These are phyloP conservation scores for Pyrenopolyporus hunteri DNA, from an alignment of 495 filamentous ascomycete genomes.

Conservation along the genomic window DNA sequence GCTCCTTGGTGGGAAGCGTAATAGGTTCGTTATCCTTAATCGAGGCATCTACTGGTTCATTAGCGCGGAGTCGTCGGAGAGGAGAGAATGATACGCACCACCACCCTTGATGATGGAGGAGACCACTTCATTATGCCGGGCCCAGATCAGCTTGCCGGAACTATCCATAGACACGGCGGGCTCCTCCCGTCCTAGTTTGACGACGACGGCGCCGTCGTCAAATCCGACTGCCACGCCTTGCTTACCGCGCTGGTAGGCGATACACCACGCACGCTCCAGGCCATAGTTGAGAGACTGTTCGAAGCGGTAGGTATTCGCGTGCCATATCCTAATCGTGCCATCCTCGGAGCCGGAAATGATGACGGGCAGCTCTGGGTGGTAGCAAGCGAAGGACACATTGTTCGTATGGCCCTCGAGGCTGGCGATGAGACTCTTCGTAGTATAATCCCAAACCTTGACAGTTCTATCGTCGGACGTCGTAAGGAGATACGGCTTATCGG, in stretches of 20 bases:
- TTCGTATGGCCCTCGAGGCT: conserved; percentile 97
- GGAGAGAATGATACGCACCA: conserved; percentile 49
- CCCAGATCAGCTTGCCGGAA: conserved; percentile 95
- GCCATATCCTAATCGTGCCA: conserved; percentile 96
- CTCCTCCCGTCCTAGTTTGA: conserved; percentile 97
- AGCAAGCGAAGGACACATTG: conserved; percentile 99
- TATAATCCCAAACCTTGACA: conserved; percentile 98
- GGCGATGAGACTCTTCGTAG: conserved; percentile 94
- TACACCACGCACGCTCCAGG: conserved; percentile 96
- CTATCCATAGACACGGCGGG: conserved; percentile 96
- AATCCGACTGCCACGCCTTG: conserved; percentile 96
- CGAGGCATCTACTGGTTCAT: conserved; percentile 61
- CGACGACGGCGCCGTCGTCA: conserved; percentile 95
- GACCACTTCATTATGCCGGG: conserved; percentile 90
- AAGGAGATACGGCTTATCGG: conserved; percentile 95
- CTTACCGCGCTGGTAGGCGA: conserved; percentile 89
- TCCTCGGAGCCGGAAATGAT: conserved; percentile 99
- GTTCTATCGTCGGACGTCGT: conserved; percentile 95
- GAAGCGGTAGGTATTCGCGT: conserved; percentile 83
- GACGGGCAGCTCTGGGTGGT: conserved; percentile 94
- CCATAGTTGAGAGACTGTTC: conserved; percentile 97
- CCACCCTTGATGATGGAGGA: conserved; percentile 94
- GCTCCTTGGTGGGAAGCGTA: conserved; percentile 85
- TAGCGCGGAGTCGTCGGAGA: not conserved
- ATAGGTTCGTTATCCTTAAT: conserved; percentile 90